These are phyloP conservation scores for Polyporus arcularius DNA, from an alignment of 768 basidiomycete genomes.

Conservation along the genomic window DNA sequence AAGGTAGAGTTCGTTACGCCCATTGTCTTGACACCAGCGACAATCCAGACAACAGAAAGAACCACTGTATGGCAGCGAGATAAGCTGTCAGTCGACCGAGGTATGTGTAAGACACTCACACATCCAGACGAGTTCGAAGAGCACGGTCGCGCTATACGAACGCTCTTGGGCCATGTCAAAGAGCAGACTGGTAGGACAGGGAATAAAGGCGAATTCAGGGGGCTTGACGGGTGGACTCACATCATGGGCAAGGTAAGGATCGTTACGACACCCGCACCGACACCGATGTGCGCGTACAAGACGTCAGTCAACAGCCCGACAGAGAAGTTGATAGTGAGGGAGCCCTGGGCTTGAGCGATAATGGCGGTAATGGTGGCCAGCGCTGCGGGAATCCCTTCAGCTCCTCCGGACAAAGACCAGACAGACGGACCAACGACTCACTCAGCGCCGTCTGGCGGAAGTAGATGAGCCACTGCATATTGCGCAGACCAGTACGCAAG, in stretches of 20 bases:
- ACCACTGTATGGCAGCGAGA: neutral
- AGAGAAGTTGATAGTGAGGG: neutral
- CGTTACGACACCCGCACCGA: neutral
- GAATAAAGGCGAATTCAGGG: neutral
- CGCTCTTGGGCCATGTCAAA: constrained; percentile 2
- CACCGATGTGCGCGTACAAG: neutral
- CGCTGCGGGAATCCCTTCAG: neutral
- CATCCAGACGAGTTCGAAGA: neutral
- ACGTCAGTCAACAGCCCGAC: neutral
- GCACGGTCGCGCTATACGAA: neutral
- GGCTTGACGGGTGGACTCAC: neutral
- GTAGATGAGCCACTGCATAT: constrained; percentile 1
- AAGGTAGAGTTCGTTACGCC: neutral
- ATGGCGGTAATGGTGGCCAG: neutral
- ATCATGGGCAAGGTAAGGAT: neutral
- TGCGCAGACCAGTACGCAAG: constrained; percentile 7
- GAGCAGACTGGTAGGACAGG: neutral
- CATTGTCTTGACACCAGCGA: neutral
- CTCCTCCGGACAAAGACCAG: neutral
- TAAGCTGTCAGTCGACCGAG: neutral
- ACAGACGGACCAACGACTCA: neutral
- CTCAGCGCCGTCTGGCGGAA: neutral
- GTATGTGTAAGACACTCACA: neutral
- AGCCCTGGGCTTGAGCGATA: neutral
- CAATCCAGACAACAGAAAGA: neutral